Conservation (phyloP, 768 basidiomycete species). For the Coprinellus aureogranulatus region DNA sequence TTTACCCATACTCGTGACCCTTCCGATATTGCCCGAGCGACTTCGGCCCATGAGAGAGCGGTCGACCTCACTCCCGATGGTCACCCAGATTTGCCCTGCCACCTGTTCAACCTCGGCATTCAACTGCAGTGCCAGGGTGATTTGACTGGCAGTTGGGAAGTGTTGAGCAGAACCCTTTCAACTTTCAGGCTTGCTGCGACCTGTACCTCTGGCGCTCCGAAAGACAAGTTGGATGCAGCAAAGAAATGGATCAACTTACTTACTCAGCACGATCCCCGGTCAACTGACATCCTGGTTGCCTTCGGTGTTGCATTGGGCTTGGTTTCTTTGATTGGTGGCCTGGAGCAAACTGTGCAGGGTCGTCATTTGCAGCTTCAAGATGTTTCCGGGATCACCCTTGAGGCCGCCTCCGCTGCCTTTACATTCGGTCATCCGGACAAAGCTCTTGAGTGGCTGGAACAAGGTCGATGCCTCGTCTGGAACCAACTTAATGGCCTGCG, state of each 20-base stretch:
- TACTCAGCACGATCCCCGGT: neutral
- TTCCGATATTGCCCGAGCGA: neutral
- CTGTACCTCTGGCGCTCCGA: neutral
- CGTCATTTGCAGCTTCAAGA: neutral
- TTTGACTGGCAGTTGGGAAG: no score
- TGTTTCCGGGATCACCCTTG: neutral
- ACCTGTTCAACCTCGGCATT: neutral
- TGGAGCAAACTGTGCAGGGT: conserved; percentile 4
- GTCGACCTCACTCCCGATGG: neutral
- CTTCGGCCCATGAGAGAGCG: neutral
- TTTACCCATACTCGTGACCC: neutral
- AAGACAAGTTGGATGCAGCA: neutral
- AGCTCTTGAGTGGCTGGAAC: conserved; percentile 34
- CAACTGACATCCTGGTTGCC: neutral
- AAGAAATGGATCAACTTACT: neutral
- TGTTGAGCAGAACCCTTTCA: no score
- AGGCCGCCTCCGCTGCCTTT: conserved; percentile 26
- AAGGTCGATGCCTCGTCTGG: conserved; percentile 20
- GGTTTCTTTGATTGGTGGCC: conserved; percentile 4
- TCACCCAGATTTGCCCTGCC: neutral
- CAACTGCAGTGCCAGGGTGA: no score
- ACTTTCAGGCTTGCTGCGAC: neutral
- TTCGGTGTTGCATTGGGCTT: neutral
- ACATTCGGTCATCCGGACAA: conserved; percentile 13
- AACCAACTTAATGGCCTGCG: conserved; percentile 12